phyloP scores from a whole-genome alignment of 2,329 filamentous ascomycete genomes.

The Colletotrichum viniferum region DNA sequence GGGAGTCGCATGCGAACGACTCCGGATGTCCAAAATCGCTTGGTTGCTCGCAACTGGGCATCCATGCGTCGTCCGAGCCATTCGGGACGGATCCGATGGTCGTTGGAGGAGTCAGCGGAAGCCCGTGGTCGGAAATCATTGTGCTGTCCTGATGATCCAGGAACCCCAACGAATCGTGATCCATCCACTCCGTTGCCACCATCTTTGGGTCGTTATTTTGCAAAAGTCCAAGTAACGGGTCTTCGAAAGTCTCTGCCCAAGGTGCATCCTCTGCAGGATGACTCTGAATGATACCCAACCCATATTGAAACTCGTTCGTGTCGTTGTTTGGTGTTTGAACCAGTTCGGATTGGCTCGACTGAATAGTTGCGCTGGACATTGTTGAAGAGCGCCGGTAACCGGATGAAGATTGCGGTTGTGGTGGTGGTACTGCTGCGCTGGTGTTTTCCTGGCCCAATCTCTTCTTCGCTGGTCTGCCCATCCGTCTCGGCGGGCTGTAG shows the following conservation, averaged over 20 bases:
- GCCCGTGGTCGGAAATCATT: neutral
- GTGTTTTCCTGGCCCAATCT: neutral
- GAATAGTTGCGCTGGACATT: slow-evolving; percentile 2
- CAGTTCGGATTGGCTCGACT: neutral
- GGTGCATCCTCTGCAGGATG: neutral
- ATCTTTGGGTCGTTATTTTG: neutral
- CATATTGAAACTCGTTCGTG: slow-evolving; percentile 10
- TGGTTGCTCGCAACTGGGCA: neutral
- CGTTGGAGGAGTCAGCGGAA: slow-evolving; percentile 8
- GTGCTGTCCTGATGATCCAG: neutral
- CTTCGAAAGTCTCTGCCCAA: slow-evolving; percentile 7
- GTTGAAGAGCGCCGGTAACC: slow-evolving; percentile 2
- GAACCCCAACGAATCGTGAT: neutral
- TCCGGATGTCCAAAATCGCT: neutral
- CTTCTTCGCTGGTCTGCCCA: slow-evolving; percentile 18
- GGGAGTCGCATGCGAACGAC: neutral
- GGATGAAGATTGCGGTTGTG: neutral
- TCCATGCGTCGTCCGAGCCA: neutral
- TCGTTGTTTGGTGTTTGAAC: neutral
- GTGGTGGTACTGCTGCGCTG: neutral
- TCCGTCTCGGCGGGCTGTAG: slow-evolving; percentile 14
- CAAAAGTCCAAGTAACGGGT: slow-evolving; percentile 1
- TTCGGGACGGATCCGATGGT: neutral
- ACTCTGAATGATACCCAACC: neutral
- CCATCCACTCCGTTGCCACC: slow-evolving; percentile 5